Evolutionary conservation across 352 stramenopile species (phyloP).

Genomic region (Phytophthora kernoviae): DNA sequence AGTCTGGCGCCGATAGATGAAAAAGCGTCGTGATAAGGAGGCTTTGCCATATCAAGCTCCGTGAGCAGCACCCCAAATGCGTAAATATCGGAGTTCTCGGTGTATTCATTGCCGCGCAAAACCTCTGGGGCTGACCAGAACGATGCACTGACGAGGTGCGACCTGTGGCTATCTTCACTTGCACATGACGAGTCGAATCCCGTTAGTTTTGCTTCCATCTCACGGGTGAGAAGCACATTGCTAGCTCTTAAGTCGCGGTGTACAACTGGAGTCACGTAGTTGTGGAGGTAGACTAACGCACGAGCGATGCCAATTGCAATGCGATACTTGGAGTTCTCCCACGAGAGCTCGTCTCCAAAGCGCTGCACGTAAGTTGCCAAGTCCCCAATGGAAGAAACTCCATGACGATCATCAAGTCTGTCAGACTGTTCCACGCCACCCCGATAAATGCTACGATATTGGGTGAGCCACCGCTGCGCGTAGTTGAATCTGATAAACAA

Average conservation of each 20-base stretch:
- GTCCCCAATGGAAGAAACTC: constrained; percentile 35
- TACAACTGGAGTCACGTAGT: constrained; percentile 24
- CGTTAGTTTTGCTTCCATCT: constrained; percentile 40
- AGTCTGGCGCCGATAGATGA: constrained; percentile 32
- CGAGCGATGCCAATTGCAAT: constrained; percentile 38
- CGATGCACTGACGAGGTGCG: constrained; percentile 14
- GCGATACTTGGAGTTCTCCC: constrained; percentile 29
- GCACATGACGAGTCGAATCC: constrained; percentile 44
- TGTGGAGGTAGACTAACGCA: constrained; percentile 46
- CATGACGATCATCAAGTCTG: constrained; percentile 40
- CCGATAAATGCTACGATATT: constrained; percentile 47
- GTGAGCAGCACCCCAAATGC: constrained; percentile 45
- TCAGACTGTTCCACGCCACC: constrained; percentile 47
- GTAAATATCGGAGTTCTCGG: constrained; percentile 41
- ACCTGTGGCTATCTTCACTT: constrained; percentile 23
- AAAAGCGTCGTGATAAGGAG: constrained; percentile 33
- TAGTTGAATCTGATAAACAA: constrained; percentile 46
- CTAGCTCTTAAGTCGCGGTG: constrained; percentile 53
- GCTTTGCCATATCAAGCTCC: constrained; percentile 34
- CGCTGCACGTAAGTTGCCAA: constrained; percentile 23
- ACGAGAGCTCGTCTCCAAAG: constrained; percentile 13
- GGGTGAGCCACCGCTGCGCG: constrained; percentile 30
- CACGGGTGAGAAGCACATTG: constrained; percentile 38
- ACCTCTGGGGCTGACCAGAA: constrained; percentile 48
- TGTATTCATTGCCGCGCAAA: constrained; percentile 25